A percentile compares a stretch with the other conserved stretches of the same genome.
phyloP scores from a whole-genome alignment of 2,329 filamentous ascomycete genomes.

The Pleomassaria siparia region DNA sequence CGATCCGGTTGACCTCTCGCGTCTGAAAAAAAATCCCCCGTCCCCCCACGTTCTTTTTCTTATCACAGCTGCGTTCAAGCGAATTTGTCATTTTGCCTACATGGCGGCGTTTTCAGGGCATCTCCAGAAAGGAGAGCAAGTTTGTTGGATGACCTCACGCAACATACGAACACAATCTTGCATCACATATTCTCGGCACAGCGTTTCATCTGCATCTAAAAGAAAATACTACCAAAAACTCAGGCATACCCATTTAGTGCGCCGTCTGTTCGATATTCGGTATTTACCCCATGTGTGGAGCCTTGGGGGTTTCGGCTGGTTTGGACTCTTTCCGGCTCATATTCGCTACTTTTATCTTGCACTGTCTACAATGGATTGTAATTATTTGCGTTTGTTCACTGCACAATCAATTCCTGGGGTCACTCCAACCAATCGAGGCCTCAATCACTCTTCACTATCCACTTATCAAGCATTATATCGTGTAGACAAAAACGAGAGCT shows the following conservation, averaged over 20 bases:
- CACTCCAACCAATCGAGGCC: neutral
- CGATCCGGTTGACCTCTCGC: constrained; percentile 39
- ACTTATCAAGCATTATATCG: no score
- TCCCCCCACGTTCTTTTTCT: constrained; percentile 9
- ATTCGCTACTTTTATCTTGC: constrained; percentile 5
- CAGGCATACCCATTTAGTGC: constrained; percentile 7
- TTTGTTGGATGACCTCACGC: constrained; percentile 15
- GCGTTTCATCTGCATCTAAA: constrained; percentile 5
- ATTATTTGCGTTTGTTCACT: constrained; percentile 15
- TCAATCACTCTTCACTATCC: no score
- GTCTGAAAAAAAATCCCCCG: no score
- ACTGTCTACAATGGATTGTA: constrained; percentile 13
- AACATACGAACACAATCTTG: constrained; percentile 12
- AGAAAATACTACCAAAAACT: constrained; percentile 5
- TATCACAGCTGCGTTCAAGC: constrained; percentile 40
- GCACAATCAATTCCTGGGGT: constrained; percentile 1
- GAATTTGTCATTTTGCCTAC: constrained; percentile 16
- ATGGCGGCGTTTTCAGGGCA: constrained; percentile 15
- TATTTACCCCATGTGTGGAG: neutral
- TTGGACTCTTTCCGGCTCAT: neutral
- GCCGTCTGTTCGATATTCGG: neutral
- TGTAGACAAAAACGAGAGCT: no score
- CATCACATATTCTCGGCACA: constrained; percentile 5
- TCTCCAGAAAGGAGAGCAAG: constrained; percentile 8
- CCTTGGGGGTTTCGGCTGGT: neutral